These are phyloP conservation scores for Microthyrium microscopicum DNA, from an alignment of 2,329 filamentous ascomycete species.

Conservation along the genomic window DNA sequence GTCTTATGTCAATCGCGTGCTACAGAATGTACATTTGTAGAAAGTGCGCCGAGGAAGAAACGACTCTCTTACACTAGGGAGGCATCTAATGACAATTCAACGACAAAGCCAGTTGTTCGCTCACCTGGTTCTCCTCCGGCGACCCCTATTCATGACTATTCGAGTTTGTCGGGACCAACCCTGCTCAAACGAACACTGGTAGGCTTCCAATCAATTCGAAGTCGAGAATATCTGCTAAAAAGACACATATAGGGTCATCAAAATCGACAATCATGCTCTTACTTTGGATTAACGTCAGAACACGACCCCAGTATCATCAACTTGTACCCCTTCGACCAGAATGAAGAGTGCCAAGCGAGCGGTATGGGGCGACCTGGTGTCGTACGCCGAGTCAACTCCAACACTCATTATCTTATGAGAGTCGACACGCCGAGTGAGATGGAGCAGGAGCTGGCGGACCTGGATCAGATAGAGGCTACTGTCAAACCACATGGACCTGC, in stretches of 20 bases:
- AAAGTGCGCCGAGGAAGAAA: constrained; percentile 3
- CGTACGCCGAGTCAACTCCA: constrained; percentile 14
- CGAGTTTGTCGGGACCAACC: constrained; percentile 17
- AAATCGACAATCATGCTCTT: constrained; percentile 15
- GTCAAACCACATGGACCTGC: constrained; percentile 54
- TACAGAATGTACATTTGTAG: constrained; percentile 4
- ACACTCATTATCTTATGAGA: constrained; percentile 13
- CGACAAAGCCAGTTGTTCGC: constrained; percentile 1
- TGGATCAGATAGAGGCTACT: constrained; percentile 23
- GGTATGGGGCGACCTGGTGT: constrained; percentile 1
- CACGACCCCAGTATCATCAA: constrained; percentile 16
- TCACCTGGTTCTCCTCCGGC: neutral
- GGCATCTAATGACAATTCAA: neutral
- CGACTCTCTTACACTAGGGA: neutral
- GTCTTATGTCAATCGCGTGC: constrained; percentile 4
- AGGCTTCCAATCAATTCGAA: too few relatives aligned
- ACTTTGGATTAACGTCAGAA: constrained; percentile 16
- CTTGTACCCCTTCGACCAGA: constrained; percentile 10
- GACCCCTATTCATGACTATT: constrained; percentile 12
- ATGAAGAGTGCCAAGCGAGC: constrained; percentile 7
- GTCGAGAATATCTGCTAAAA: too few relatives aligned
- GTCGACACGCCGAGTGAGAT: constrained; percentile 10
- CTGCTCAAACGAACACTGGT: constrained; percentile 19
- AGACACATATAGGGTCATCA: too few relatives aligned
- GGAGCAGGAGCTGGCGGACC: constrained; percentile 4